These are phyloP conservation scores for Simplicillium sp. DNA, from an alignment of 2,329 filamentous ascomycete species.

Conservation along the genomic window DNA sequence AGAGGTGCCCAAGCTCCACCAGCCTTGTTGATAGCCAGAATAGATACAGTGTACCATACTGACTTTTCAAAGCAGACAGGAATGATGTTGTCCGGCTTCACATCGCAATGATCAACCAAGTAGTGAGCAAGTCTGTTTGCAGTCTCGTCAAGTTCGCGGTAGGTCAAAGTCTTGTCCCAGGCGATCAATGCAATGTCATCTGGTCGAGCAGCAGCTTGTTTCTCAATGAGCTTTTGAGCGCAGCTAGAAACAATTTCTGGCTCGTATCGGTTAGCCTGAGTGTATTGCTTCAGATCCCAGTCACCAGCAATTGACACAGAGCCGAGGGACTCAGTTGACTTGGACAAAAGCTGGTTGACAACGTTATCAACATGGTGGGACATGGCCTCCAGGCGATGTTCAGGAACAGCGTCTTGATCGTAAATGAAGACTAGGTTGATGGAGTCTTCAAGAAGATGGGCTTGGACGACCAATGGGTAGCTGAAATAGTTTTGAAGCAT, in stretches of 20 bases:
- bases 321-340: slow-evolving; percentile 2
- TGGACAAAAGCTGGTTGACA: slow-evolving; percentile 6
- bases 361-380: not conserved
- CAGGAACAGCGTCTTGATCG: slow-evolving; percentile 6
- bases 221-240: slow-evolving; percentile 29
- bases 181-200: slow-evolving; percentile 10
- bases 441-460: slow-evolving; percentile 3
- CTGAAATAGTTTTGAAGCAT: slow-evolving; percentile 12
- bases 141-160: slow-evolving; percentile 12
- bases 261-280: slow-evolving; percentile 6
- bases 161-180: slow-evolving; percentile 14
- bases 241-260: slow-evolving; percentile 13
- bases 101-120: slow-evolving; percentile 9
- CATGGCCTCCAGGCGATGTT: slow-evolving; percentile 9
- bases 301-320: not conserved
- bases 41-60: not conserved
- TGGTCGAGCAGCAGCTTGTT: slow-evolving; percentile 17
- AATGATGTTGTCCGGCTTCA: slow-evolving; percentile 13
- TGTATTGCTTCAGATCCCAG: slow-evolving; percentile 8
- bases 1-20: slow-evolving; percentile 13
- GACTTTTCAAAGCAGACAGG: not conserved
- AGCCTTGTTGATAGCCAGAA: not conserved
- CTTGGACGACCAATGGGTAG: slow-evolving; percentile 15
- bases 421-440: slow-evolving; percentile 9
- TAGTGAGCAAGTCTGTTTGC: slow-evolving; percentile 7